Evolutionary conservation across 2,329 filamentous ascomycete species (phyloP), one percentile per base, ranked within the genome.

Genomic region (Zasmidium cellare): DNA sequence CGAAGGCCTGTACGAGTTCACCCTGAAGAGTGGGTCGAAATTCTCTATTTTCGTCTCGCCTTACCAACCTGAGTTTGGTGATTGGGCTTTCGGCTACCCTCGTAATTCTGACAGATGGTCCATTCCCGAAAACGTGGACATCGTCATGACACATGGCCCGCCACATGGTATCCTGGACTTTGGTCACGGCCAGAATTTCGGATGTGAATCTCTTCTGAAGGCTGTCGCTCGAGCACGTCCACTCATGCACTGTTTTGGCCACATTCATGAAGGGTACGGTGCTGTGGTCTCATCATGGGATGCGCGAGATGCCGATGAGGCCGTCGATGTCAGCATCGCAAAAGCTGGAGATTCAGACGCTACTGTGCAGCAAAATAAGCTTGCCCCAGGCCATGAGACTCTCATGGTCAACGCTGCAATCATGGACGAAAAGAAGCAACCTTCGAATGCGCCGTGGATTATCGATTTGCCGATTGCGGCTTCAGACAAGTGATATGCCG

Each of bases 321-420:
- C 20, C 22, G 45, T 22, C n/a, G 2, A 35, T 55, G 28, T 25
- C 44, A 35, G 45, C 18, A 19, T 24, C n/a, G 19, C 38, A 28
- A 31, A 20, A 22, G 14, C 25, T 20, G 25, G 47, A 48, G 9
- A 20, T 11, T 46, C 46, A 14, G 14, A 50, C 9, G 25, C 48
- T 46, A 16, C 3, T 9, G 19, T 25, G 18, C n/a, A 35, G 38
- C 24, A 57, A 7, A 19, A 14, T 11, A 48, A 11, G 23, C 20
- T 56, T 3, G 16, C 5, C 20, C 50, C 24, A 25, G 82, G 82
- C 0, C 70, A 76, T 56, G 80, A 84, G 69, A 84, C 82, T 6
- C 55, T 84, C 24, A 81, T 85, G 72, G 76, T 85, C 3, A 85
- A 85, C 72, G 82, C 82, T 2, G 81, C 80, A 65, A 79, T 85